A percentile compares a stretch with the other conserved stretches of the same genome.
These are phyloP conservation scores for Magnaporthiopsis poae DNA, from an alignment of 2,329 filamentous ascomycete genomes.

Conservation along the genomic window DNA sequence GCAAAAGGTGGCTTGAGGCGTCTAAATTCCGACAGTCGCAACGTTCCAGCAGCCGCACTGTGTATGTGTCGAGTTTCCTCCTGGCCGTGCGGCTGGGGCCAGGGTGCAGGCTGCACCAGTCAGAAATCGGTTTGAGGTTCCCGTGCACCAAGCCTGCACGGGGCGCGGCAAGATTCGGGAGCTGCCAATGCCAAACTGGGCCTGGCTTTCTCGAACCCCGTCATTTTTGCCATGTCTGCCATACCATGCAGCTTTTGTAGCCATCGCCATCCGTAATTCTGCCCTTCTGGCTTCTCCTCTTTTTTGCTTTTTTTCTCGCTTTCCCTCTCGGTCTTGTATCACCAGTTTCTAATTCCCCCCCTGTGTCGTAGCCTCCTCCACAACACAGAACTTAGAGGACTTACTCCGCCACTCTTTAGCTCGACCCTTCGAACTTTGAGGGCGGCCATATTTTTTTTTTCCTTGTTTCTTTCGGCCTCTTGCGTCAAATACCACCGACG, in stretches of 20 bases:
- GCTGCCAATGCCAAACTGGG: background rate
- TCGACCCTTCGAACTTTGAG: background rate
- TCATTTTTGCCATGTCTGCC: background rate
- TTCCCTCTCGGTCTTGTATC: background rate
- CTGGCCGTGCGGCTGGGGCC: background rate
- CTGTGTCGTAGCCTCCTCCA: background rate
- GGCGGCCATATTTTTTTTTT: background rate
- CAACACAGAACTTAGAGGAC: background rate
- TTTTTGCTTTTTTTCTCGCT: background rate
- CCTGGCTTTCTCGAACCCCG: background rate
- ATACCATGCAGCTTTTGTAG: background rate
- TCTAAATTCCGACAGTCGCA: too few species aligned
- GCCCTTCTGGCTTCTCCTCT: background rate
- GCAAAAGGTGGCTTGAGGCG: too few species aligned
- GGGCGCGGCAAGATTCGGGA: background rate
- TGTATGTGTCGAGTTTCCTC: too few species aligned
- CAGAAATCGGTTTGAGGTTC: background rate
- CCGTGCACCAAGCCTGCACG: background rate
- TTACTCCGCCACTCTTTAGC: conserved; percentile 7
- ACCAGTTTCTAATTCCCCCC: background rate
- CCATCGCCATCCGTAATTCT: background rate
- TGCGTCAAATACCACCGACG: background rate
- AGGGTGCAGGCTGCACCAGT: background rate
- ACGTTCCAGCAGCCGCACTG: too few species aligned
- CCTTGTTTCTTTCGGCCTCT: too few species aligned